Base-by-base conservation (phyloP, 2,329 filamentous ascomycete genomes). In the Parastagonospora avenae region DNA sequence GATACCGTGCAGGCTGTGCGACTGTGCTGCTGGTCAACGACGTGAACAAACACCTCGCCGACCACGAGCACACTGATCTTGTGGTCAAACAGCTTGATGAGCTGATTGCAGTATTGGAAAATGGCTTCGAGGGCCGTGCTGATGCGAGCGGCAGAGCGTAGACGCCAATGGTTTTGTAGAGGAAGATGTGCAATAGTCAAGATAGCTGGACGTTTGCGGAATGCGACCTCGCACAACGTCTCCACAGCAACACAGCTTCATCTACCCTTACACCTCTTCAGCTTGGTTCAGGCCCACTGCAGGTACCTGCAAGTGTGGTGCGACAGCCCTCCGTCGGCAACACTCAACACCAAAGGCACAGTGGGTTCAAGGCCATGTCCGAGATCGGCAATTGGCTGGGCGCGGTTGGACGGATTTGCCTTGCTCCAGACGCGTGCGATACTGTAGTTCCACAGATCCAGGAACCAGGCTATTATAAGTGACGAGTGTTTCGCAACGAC, bases 21-120 rank as follows among this genome's bases (percentile, higher is more conserved):
- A 97, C 94, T 0, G 92, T 97, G n/a, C 70, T 97, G 68, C 78
- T 99, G 38, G 82, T 88, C 12, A 95, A 95, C 66, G 85, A 90
- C n/a, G 86, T 82, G n/a, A 96, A 96, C 68, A 74, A 73, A 48
- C 81, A 88, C 58, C 70, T 96, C 50, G 84, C 80, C 7, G 79
- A 83, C 19, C 89, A 95, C 68, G 82, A 86, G 57, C 84, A 91
- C 71, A 95, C 91, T 0, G 91, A 95, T 73, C 65, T 93, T 39
- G 86, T 86, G 9, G 87, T 96, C 44, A 72, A 75, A 44, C 55
- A 64, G 67, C 71, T 96, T 53, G 91, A 95, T 68, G 90, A 96
- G 53, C 73, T 96, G 59, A 84, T 94, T 46, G 80, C 77, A 8
- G 80, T 96, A 7, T 76, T 96, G 24, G 91, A 96, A 56, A 75